Conservation (phyloP, 1,284 basidiomycete genomes). For the Rhodofomes roseus region DNA sequence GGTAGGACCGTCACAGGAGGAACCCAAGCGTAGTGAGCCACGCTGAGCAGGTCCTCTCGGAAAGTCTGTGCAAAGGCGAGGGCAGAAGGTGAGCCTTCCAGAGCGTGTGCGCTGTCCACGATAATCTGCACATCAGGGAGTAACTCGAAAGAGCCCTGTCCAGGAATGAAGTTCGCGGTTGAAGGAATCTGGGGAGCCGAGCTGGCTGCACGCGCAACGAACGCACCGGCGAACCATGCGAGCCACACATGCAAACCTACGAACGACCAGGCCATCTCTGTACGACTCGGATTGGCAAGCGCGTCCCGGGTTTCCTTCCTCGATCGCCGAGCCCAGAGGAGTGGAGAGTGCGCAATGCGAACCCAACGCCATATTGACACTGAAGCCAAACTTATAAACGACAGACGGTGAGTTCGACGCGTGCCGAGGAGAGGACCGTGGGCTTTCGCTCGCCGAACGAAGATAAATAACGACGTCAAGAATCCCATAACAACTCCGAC, state of each 20-base stretch:
- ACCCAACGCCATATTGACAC: neutral
- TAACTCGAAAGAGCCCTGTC: constrained; percentile 15
- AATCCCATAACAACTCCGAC: neutral
- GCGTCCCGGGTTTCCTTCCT: neutral
- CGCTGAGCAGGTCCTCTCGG: constrained; percentile 25
- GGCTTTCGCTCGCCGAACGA: neutral
- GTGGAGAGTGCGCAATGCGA: neutral
- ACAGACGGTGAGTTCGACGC: too few relatives aligned
- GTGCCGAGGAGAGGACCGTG: neutral
- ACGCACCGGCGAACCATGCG: neutral
- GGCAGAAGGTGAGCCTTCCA: constrained; percentile 20
- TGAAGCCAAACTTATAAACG: too few relatives aligned
- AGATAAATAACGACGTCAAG: neutral
- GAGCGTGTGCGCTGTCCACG: constrained; percentile 19
- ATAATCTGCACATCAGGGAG: constrained; percentile 17
- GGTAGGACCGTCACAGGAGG: constrained; percentile 13
- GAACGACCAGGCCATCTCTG: neutral
- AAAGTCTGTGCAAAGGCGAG: constrained; percentile 31
- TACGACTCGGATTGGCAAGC: neutral
- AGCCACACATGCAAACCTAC: neutral
- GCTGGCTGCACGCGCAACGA: neutral
- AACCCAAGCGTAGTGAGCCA: constrained; percentile 15
- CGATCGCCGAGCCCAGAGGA: neutral
- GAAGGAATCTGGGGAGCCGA: constrained; percentile 24
- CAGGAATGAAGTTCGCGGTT: constrained; percentile 17